Percentiles rank a stretch among this genome's conserved stretches.
Evolutionary conservation across 1,284 basidiomycete genomes (phyloP).

Genomic region (Fomitopsis betulina): DNA sequence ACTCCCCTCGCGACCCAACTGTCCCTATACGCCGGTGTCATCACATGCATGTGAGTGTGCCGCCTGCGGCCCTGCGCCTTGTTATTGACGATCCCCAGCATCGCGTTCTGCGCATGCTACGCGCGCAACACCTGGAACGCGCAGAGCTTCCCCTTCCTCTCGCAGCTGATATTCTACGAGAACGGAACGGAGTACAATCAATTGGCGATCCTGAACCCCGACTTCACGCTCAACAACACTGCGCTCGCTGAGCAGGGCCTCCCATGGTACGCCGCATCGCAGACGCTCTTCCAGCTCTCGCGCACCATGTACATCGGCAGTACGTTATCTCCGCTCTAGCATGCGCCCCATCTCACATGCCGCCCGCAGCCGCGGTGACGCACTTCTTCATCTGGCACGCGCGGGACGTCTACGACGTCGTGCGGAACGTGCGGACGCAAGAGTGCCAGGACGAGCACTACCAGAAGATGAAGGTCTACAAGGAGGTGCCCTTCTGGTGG

Average conservation of each 20-base stretch:
- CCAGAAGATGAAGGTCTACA: conserved; percentile 6
- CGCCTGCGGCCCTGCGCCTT: not conserved
- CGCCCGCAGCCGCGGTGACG: conserved; percentile 15
- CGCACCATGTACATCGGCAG: not conserved
- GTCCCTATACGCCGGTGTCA: conserved; percentile 4
- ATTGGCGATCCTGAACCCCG: conserved; percentile 10
- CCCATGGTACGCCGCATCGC: conserved; percentile 2
- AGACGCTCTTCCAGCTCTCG: not conserved
- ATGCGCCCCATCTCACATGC: not conserved
- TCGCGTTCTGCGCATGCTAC: conserved; percentile 5
- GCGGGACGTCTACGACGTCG: conserved; percentile 31
- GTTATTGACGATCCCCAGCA: not conserved
- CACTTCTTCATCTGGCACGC: conserved; percentile 50
- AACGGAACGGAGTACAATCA: conserved; percentile 37
- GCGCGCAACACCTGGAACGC: conserved; percentile 5
- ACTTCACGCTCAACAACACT: conserved; percentile 6
- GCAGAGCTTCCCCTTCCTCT: conserved; percentile 9
- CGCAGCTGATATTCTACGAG: conserved; percentile 10
- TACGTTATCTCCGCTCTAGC: not conserved
- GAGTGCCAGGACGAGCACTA: conserved; percentile 3
- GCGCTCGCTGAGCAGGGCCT: conserved; percentile 2
- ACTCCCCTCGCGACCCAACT: conserved; percentile 6
- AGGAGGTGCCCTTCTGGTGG: conserved; percentile 44
- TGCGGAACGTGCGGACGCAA: not conserved
- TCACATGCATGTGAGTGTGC: not conserved